Evolutionary conservation across 768 basidiomycete genomes (phyloP).

Genomic region (Pulveroboletus sp.): DNA sequence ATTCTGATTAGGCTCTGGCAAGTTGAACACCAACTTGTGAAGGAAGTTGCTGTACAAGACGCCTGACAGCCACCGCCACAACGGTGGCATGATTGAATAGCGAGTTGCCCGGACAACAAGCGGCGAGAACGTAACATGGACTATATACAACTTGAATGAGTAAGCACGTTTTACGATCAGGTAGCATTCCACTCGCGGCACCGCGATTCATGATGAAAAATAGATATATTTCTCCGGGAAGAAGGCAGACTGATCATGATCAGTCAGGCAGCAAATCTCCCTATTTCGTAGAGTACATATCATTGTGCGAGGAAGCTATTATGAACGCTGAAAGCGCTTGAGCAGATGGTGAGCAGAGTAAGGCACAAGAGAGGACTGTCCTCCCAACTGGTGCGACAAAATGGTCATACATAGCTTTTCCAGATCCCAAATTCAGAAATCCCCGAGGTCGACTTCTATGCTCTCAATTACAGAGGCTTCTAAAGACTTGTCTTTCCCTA

Average conservation of each 20-base stretch:
- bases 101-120: too few species aligned
- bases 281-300: conserved; percentile 4
- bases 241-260: conserved; percentile 1
- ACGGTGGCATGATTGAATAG: too few species aligned
- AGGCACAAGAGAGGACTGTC: neutral
- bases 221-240: conserved; percentile 3
- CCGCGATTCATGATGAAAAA: neutral
- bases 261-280: conserved; percentile 2
- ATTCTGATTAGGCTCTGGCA: too few species aligned
- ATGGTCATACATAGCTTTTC: conserved; percentile 3
- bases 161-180: neutral
- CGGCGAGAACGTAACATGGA: too few species aligned
- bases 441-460: conserved; percentile 74
- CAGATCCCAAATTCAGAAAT: conserved; percentile 47
- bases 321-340: neutral
- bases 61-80: too few species aligned
- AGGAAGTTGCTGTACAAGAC: too few species aligned
- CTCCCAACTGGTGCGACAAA: neutral
- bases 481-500: conserved; percentile 41
- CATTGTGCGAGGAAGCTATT: neutral
- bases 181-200: neutral
- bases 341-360: neutral
- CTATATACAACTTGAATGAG: too few species aligned
- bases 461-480: conserved; percentile 58
- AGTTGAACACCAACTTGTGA: too few species aligned